Evolutionary conservation across 1,139 yeast genomes (phyloP).

Genomic region (Keqinozyma sinolaborantium): DNA sequence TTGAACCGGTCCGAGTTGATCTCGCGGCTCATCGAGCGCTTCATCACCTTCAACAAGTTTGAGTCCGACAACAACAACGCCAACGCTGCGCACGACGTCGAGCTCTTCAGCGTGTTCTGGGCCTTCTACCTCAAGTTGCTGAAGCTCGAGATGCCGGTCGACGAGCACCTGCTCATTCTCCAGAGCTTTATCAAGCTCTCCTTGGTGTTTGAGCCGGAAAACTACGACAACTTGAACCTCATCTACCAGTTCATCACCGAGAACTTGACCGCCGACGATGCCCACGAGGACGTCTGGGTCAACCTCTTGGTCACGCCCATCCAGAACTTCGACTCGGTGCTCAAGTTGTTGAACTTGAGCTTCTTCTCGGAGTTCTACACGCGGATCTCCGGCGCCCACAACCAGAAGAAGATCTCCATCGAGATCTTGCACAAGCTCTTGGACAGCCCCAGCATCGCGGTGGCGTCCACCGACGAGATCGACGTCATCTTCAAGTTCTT

Average conservation of each 20-base stretch:
- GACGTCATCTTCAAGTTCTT: constrained; percentile 44
- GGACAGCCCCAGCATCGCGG: constrained; percentile 11
- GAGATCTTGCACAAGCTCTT: constrained; percentile 41
- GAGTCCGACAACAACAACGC: constrained; percentile 5
- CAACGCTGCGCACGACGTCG: constrained; percentile 1
- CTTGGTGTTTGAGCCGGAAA: constrained; percentile 63
- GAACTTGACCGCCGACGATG: constrained; percentile 25
- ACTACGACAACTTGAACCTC: constrained; percentile 56
- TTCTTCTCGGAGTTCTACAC: constrained; percentile 41
- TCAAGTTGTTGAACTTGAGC: constrained; percentile 26
- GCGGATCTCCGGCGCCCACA: constrained; percentile 26
- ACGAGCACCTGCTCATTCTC: constrained; percentile 63
- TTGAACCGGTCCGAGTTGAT: constrained; percentile 68
- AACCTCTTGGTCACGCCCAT: constrained; percentile 59
- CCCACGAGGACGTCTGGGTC: constrained; percentile 44
- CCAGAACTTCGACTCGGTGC: constrained; percentile 31
- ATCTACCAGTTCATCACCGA: constrained; percentile 59
- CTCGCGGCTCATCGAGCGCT: constrained; percentile 66
- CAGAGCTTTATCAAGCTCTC: constrained; percentile 64
- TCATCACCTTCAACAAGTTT: constrained; percentile 48
- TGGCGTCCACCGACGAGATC: constrained; percentile 31
- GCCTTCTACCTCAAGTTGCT: constrained; percentile 53
- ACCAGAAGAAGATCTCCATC: constrained; percentile 38
- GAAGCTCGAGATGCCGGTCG: constrained; percentile 54
- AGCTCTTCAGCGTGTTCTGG: constrained; percentile 51